Evolutionary conservation across 345 rosid species (phyloP).

Genomic region (Eucalyptus decipiens): DNA sequence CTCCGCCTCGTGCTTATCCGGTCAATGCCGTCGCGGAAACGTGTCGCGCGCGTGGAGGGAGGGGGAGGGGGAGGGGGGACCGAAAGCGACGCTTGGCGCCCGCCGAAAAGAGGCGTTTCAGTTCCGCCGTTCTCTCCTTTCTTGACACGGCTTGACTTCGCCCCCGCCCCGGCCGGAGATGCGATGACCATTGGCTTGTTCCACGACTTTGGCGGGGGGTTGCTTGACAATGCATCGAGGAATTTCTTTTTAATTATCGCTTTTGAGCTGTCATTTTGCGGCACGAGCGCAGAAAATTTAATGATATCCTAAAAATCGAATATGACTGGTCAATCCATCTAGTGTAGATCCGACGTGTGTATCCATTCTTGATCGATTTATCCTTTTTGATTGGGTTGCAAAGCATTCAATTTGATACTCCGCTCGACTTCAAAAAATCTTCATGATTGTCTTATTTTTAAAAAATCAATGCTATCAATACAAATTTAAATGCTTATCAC

Average conservation of each 20-base stretch:
- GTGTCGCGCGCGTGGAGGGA: neutral
- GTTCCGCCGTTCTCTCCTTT: neutral
- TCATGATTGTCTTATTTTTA: too few species aligned
- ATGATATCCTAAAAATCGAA: neutral
- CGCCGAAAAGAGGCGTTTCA: neutral
- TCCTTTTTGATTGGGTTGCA: fast-evolving
- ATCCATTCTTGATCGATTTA: neutral
- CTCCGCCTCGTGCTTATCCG: slow-evolving; percentile 8
- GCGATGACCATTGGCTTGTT: neutral
- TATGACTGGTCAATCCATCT: fast-evolving
- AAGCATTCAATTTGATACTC: too few species aligned
- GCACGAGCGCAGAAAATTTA: neutral
- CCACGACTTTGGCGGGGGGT: neutral
- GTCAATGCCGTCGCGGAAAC: neutral
- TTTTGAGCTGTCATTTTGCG: neutral
- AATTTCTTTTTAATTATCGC: neutral
- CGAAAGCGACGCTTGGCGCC: neutral
- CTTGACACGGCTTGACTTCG: neutral
- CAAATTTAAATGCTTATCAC: too few species aligned
- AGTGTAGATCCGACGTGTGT: fast-evolving
- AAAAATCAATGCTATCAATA: too few species aligned
- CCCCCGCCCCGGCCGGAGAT: neutral
- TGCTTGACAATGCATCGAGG: too few species aligned
- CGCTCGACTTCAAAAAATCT: too few species aligned
- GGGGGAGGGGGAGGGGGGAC: neutral